Conservation (phyloP, 1,139 yeast species). For the Zygosaccharomyces pseudobailii region DNA sequence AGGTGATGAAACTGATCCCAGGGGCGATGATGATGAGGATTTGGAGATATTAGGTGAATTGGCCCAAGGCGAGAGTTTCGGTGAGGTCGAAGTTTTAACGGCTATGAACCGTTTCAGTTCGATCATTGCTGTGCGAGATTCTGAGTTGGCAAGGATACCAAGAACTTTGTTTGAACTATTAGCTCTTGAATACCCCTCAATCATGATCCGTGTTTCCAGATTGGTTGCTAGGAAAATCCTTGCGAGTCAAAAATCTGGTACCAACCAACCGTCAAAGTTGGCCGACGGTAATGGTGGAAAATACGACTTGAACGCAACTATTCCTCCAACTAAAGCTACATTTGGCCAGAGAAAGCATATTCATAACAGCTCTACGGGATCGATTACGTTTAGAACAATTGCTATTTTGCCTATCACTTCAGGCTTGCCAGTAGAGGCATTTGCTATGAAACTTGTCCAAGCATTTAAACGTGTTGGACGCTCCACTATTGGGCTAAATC, state of each 20-base stretch:
- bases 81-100: constrained; percentile 91
- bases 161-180: constrained; percentile 80
- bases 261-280: constrained; percentile 10
- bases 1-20: constrained; percentile 6
- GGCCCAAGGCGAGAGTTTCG: constrained; percentile 93
- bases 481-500: constrained; percentile 72
- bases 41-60: constrained; percentile 58
- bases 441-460: constrained; percentile 65
- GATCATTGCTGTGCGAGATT: constrained; percentile 83
- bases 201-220: constrained; percentile 85
- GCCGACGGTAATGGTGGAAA: constrained; percentile 17
- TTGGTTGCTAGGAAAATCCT: constrained; percentile 73
- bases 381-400: constrained; percentile 59
- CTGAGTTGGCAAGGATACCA: constrained; percentile 91
- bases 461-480: constrained; percentile 73
- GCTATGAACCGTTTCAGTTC: constrained; percentile 71
- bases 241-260: constrained; percentile 11
- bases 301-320: constrained; percentile 24
- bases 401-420: constrained; percentile 74
- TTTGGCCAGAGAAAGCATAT: constrained; percentile 15
- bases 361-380: constrained; percentile 16
- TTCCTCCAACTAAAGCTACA: constrained; percentile 20
- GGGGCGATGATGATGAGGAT: constrained; percentile 26
- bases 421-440: constrained; percentile 80
- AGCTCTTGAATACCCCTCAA: constrained; percentile 79